Evolutionary conservation across 768 basidiomycete species (phyloP), one percentile per base, ranked within the genome.

Genomic region (Asterophora lycoperdoides): DNA sequence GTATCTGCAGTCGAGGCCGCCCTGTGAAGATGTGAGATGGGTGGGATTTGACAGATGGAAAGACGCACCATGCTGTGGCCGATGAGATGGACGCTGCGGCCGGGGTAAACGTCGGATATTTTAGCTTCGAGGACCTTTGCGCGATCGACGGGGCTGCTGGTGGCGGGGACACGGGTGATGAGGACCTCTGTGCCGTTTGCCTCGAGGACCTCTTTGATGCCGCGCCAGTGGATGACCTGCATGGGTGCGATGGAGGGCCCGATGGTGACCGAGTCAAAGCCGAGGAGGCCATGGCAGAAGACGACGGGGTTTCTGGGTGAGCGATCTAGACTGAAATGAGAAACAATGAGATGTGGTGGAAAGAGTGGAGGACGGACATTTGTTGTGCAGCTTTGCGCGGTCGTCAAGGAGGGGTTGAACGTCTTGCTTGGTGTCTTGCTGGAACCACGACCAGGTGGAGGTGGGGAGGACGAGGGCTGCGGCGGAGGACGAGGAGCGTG

Each of bases 171-270:
- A 11, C 92, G 82, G 0, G 93, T 93, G 59, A 97, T 89, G 58
- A 98, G 78, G 30, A 97, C 89, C 63, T 98, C 87, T 10, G 79
- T 79, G 14, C 92, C 94, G 61, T 88, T 93, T 32, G 86, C 78
- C 59, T 94, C 85, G 6, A 99, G 75, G 14, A 89, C 93, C 63
- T 97, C 91, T 60, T 88, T 86, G 55, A 99, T 95, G 6, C 96
- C 96, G 32, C 95, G 80, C 96, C 96, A 99, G 65, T 99, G 93
- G 2, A 86, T 77, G 35, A 99, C 91, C 60, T 93, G 83, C 14
- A 97, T 58, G 4, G 91, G 84, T 10, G 85, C 83, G 48, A 86
- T 88, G 38, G 84, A 70, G 2, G 78, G 83, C 1, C 88, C 86
- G 18, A 92, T 84, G 2, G 81, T 86, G 56, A 93, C 79, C 0